phyloP scores from a whole-genome alignment of 176 grass and related monocot genomes.

The Canna indica region DNA sequence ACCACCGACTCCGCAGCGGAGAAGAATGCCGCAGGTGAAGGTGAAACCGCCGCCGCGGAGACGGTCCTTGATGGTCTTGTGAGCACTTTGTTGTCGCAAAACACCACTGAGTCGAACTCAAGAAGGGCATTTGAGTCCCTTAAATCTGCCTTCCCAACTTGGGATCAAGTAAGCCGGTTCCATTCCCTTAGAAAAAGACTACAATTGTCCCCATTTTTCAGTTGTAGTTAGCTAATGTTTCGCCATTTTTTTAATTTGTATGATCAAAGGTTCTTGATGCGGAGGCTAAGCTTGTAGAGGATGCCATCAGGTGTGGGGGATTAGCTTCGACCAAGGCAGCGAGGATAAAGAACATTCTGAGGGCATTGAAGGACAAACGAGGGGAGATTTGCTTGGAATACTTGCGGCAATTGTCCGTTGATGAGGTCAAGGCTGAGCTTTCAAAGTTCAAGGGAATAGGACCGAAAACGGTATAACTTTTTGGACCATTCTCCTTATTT shows the following conservation, averaged over 20 bases:
- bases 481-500: background rate
- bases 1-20: background rate
- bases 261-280: conserved; percentile 40
- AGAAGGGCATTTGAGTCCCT: conserved; percentile 62
- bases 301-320: conserved; percentile 65
- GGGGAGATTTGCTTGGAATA: conserved; percentile 75
- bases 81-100: conserved; percentile 76
- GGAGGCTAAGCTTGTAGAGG: conserved; percentile 52
- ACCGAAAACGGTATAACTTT: conserved; percentile 58
- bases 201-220: background rate
- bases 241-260: background rate
- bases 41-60: background rate
- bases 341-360: conserved; percentile 56
- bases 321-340: conserved; percentile 66
- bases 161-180: conserved; percentile 42
- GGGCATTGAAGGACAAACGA: conserved; percentile 42
- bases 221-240: background rate
- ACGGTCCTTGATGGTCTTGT: conserved; percentile 71
- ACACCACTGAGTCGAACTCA: conserved; percentile 80
- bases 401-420: conserved; percentile 37
- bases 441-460: conserved; percentile 81
- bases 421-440: conserved; percentile 71
- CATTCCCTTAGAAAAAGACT: too few relatives aligned
- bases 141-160: conserved; percentile 56
- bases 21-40: background rate